Percentiles rank a stretch among this genome's conserved stretches.
Evolutionary conservation across 345 rosid species (phyloP).

Genomic region (Melastoma malabathricum): DNA sequence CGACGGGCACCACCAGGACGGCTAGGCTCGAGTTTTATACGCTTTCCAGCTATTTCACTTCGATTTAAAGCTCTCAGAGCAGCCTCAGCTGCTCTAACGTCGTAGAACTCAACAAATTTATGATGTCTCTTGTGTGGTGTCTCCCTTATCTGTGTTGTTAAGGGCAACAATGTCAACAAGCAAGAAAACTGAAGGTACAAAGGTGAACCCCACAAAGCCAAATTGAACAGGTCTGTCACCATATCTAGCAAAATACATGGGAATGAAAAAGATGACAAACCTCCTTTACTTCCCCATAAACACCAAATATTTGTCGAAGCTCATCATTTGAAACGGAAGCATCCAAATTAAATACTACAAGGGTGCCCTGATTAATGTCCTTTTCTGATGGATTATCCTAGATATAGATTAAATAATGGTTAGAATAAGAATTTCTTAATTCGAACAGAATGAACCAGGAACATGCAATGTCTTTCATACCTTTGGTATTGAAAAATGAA

Average conservation of each 20-base stretch:
- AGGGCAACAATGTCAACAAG: slow-evolving; percentile 1
- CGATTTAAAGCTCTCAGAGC: slow-evolving; percentile 78
- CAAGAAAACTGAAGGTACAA: neutral
- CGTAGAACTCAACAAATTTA: slow-evolving; percentile 85
- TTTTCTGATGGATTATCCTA: slow-evolving; percentile 95
- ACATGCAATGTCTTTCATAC: slow-evolving; percentile 18
- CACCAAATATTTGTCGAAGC: slow-evolving; percentile 65
- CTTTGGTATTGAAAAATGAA: slow-evolving; percentile 97
- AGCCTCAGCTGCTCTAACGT: slow-evolving; percentile 86
- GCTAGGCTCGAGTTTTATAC: slow-evolving; percentile 96
- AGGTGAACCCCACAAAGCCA: neutral
- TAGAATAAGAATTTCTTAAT: neutral
- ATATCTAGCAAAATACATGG: too few relatives aligned
- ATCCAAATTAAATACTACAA: slow-evolving; percentile 86
- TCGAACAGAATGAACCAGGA: neutral
- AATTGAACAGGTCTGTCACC: neutral
- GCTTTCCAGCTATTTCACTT: slow-evolving; percentile 92
- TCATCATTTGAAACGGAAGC: slow-evolving; percentile 78
- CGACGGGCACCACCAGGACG: slow-evolving; percentile 95
- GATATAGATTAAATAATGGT: neutral
- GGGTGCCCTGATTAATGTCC: slow-evolving; percentile 91
- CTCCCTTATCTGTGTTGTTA: slow-evolving; percentile 72
- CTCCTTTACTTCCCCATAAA: slow-evolving; percentile 91
- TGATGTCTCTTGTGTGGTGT: slow-evolving; percentile 87
- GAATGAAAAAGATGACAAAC: slow-evolving; percentile 15